These are phyloP conservation scores for Epichloe elymi DNA, from an alignment of 2,329 filamentous ascomycete genomes.

Conservation along the genomic window DNA sequence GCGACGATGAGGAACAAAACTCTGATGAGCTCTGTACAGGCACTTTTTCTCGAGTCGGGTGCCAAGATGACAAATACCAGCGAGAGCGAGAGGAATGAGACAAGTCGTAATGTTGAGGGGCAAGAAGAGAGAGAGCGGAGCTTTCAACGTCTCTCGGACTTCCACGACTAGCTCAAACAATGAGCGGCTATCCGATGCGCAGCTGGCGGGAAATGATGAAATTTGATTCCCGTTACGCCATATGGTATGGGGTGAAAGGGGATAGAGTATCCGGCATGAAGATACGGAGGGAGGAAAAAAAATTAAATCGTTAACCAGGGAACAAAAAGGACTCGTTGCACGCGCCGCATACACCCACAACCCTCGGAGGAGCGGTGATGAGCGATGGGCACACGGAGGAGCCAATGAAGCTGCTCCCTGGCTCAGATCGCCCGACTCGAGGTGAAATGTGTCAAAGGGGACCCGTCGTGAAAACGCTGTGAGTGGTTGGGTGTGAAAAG, in stretches of 20 bases:
- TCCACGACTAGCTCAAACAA: not conserved
- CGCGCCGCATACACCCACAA: not conserved
- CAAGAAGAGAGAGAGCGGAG: not conserved
- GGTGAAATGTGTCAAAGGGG: constrained; percentile 5
- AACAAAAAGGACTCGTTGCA: constrained; percentile 1
- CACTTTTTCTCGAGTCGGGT: not conserved
- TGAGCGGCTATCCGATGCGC: not conserved
- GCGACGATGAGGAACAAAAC: not conserved
- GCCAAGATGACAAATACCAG: not conserved
- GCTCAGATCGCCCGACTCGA: constrained; percentile 6
- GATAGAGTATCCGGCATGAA: not conserved
- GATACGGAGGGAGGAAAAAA: not conserved
- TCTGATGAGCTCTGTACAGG: not conserved
- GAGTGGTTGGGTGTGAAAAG: not conserved
- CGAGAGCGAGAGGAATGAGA: not conserved
- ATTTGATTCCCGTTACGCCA: not conserved
- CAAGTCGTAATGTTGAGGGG: not conserved
- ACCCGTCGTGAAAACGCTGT: not conserved
- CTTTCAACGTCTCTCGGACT: not conserved
- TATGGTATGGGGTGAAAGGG: not conserved
- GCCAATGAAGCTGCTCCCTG: constrained; percentile 9
- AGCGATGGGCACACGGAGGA: constrained; percentile 1
- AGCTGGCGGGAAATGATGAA: not conserved
- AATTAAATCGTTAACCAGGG: not conserved
- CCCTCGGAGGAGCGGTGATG: constrained; percentile 7